A percentile compares a stretch with the other conserved stretches of the same genome.
phyloP scores from a whole-genome alignment of 2,329 filamentous ascomycete genomes.

The Macroventuria anomochaeta region DNA sequence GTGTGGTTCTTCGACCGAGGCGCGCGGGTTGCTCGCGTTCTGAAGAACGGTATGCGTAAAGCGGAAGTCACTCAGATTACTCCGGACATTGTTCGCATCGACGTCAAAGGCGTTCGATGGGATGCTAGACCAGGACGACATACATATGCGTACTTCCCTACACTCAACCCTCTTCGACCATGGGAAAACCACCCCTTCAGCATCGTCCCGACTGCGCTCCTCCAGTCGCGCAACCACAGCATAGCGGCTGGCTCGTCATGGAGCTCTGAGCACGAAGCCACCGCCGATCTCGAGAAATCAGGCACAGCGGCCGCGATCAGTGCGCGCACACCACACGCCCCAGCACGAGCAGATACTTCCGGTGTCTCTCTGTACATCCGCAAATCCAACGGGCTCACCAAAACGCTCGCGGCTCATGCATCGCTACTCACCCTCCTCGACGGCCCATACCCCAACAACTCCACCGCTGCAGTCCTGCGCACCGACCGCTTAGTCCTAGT shows the following conservation, averaged over 20 bases:
- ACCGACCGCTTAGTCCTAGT: conserved; percentile 50
- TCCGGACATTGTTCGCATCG: conserved; percentile 48
- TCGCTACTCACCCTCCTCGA: conserved; percentile 51
- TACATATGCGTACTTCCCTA: conserved; percentile 59
- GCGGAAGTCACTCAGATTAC: conserved; percentile 47
- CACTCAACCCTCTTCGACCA: conserved; percentile 38
- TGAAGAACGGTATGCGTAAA: conserved; percentile 47
- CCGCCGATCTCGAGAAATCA: conserved; percentile 1
- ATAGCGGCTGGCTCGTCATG: background rate
- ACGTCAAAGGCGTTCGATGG: conserved; percentile 52
- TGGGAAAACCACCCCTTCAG: conserved; percentile 66
- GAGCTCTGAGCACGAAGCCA: background rate
- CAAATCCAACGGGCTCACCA: conserved; percentile 49
- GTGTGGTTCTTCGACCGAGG: conserved; percentile 58
- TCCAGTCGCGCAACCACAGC: conserved; percentile 7
- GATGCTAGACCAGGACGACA: conserved; percentile 40
- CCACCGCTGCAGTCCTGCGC: conserved; percentile 23
- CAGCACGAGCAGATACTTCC: background rate
- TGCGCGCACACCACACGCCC: background rate
- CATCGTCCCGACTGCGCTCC: conserved; percentile 32
- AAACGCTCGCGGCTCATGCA: conserved; percentile 27
- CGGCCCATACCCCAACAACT: conserved; percentile 51
- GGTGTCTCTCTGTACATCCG: conserved; percentile 50
- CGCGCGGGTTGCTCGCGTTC: conserved; percentile 49
- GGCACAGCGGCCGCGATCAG: background rate